Percentiles rank a stretch among this genome's conserved stretches.
phyloP scores from a whole-genome alignment of 1,139 yeast species.

The Lodderomyces orthopsilosis region DNA sequence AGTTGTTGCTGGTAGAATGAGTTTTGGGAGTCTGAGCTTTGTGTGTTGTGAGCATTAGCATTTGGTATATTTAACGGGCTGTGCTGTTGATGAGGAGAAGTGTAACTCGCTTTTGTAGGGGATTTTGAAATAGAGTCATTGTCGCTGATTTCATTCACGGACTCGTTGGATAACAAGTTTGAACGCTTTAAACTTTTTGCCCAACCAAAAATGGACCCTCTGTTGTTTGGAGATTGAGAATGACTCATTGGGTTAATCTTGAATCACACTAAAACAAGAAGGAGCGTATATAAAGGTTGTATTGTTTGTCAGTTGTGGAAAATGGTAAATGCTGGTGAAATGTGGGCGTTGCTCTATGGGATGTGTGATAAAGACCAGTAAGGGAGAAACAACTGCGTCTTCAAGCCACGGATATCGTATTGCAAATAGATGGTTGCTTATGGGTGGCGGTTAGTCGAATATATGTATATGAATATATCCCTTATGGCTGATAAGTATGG shows the following conservation, averaged over 20 bases:
- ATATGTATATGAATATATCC: too few relatives aligned
- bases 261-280: not conserved
- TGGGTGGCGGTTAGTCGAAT: too few relatives aligned
- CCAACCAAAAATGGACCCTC: conserved; percentile 48
- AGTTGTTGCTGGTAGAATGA: conserved; percentile 10
- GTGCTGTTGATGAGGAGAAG: conserved; percentile 7
- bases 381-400: too few relatives aligned
- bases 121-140: conserved; percentile 19
- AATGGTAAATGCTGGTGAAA: too few relatives aligned
- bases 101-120: conserved; percentile 8
- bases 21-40: conserved; percentile 1
- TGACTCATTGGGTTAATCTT: conserved; percentile 32
- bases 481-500: too few relatives aligned
- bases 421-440: too few relatives aligned
- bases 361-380: too few relatives aligned
- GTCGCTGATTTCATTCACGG: conserved; percentile 40
- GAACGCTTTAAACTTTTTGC: conserved; percentile 45
- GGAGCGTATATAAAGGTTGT: too few relatives aligned
- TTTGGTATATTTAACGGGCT: conserved; percentile 4
- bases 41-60: not conserved
- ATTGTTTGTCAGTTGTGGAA: too few relatives aligned
- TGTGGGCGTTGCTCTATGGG: too few relatives aligned
- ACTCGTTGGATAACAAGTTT: conserved; percentile 38
- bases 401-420: too few relatives aligned
- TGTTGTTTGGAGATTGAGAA: conserved; percentile 40